Base-by-base conservation (phyloP, 352 stramenopile species). In the Globisporangium ultimum region DNA sequence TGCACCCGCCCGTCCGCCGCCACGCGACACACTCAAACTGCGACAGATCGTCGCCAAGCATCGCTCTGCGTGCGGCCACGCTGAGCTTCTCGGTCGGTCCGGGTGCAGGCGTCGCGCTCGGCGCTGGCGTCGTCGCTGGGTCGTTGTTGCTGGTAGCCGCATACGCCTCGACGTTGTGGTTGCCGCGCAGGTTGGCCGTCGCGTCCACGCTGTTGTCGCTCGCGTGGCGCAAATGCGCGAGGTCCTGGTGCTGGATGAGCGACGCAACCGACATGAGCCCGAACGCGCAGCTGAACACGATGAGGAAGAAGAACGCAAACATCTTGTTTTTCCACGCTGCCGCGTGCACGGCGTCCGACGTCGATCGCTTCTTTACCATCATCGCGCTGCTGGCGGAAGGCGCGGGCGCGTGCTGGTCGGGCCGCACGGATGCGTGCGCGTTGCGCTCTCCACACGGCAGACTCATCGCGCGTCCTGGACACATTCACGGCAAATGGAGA, bases 11-110 rank as follows among this genome's bases (percentile, higher is more conserved):
- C n/a, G 76, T 81, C 2, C 64, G 63, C 14, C 64, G 66, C 78
- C 78, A 90, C 10, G 72, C 74, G 1, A 88, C 54, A 45, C 80
- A 90, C 63, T 88, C 72, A 28, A 72, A 85, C 18, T 68, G 60
- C 20, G 32, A 52, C 13, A 85, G 43, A 58, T 87, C 59, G 21
- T 59, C 55, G 42, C 47, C 57, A 12, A 65, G 48, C 15, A 24
- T 21, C 34, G 22, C 36, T 49, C 48, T 66, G 32, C 48, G 48
- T 36, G 65, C 53, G 5, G 4, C 41, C 21, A 66, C 46, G 0
- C 45, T 21, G n/a, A 58, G 36, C 55, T 66, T 66, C 14, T 22
- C 41, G 7, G 38, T 32, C 28, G 60, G 53, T n/a, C 22, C 43
- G 2, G 50, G 32, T 6, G 22, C 34, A 3, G 59, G 60, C 34